Evolutionary conservation across 2,329 filamentous ascomycete genomes (phyloP).

Genomic region (Neoarthrinium moseri): DNA sequence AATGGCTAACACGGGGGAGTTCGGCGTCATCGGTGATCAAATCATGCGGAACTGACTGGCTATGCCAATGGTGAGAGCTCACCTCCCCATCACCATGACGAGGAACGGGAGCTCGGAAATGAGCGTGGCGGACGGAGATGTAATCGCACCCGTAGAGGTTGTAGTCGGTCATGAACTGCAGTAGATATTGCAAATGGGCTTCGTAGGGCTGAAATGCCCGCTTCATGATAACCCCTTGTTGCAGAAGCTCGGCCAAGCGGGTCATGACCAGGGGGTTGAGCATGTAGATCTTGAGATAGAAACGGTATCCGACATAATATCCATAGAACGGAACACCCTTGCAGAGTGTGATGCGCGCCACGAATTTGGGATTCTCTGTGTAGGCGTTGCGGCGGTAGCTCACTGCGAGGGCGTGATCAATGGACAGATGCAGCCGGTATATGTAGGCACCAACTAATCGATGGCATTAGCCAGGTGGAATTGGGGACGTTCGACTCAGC

Average conservation of each 20-base stretch:
- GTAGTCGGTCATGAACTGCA: slow-evolving; percentile 98
- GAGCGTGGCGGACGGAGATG: slow-evolving; percentile 68
- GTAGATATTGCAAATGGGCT: slow-evolving; percentile 85
- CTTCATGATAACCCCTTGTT: slow-evolving; percentile 85
- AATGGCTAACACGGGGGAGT: slow-evolving; percentile 81
- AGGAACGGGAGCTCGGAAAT: slow-evolving; percentile 76
- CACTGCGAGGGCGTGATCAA: slow-evolving; percentile 85
- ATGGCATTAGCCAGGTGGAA: background rate
- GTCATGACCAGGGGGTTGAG: slow-evolving; percentile 85
- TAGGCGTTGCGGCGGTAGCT: slow-evolving; percentile 78
- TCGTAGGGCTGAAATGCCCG: slow-evolving; percentile 87
- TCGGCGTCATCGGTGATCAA: slow-evolving; percentile 60
- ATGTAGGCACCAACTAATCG: slow-evolving; percentile 71
- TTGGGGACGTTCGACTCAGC: background rate
- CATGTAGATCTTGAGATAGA: slow-evolving; percentile 93
- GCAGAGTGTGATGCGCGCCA: slow-evolving; percentile 86
- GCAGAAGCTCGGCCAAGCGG: slow-evolving; percentile 81
- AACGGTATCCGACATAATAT: slow-evolving; percentile 86
- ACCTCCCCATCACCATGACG: slow-evolving; percentile 60
- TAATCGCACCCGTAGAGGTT: slow-evolving; percentile 94
- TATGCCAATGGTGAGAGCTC: slow-evolving; percentile 74
- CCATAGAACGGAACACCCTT: slow-evolving; percentile 97
- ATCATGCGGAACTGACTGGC: slow-evolving; percentile 61
- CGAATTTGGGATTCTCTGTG: slow-evolving; percentile 66
- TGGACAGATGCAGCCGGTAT: slow-evolving; percentile 75